A percentile compares a stretch with the other conserved stretches of the same genome.
Evolutionary conservation across 2,329 filamentous ascomycete genomes (phyloP).

Genomic region (Rosellinia necatrix): DNA sequence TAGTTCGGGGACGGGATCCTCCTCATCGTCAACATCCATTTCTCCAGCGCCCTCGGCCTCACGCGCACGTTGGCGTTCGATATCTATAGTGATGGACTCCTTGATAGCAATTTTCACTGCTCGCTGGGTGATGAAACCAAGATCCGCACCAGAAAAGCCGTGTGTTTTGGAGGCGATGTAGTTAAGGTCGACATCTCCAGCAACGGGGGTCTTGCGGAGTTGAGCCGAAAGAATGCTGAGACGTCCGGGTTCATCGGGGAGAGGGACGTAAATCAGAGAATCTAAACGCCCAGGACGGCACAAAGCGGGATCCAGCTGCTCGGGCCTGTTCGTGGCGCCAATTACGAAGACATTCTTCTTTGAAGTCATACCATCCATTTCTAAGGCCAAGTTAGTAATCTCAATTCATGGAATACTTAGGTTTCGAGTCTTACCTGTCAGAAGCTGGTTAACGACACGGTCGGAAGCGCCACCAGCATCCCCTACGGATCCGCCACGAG

Average conservation of each 20-base stretch:
- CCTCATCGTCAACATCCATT: conserved; percentile 79
- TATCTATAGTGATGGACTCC: conserved; percentile 86
- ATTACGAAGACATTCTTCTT: conserved; percentile 99
- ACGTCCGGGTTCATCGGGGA: conserved; percentile 90
- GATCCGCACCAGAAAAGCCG: conserved; percentile 98
- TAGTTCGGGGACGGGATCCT: conserved; percentile 94
- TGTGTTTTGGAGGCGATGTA: conserved; percentile 97
- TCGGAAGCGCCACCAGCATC: conserved; percentile 98
- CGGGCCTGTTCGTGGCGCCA: conserved; percentile 96
- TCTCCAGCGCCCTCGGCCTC: conserved; percentile 88
- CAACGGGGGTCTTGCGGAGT: conserved; percentile 96
- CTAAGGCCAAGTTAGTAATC: conserved; percentile 55
- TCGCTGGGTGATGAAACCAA: conserved; percentile 98
- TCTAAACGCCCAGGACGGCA: conserved; percentile 99
- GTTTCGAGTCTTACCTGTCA: conserved; percentile 74
- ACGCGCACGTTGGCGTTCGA: conserved; percentile 86
- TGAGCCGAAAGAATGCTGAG: conserved; percentile 90
- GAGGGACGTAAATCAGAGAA: conserved; percentile 96
- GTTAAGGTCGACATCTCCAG: conserved; percentile 81
- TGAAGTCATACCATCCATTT: conserved; percentile 99
- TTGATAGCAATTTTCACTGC: conserved; percentile 99
- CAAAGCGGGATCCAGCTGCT: conserved; percentile 96
- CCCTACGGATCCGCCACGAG: conserved; percentile 92
- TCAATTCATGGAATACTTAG: not conserved
- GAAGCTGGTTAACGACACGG: conserved; percentile 98